Base-by-base conservation (phyloP, 192 early-diverging fungal genomes). In the Cladochytrium replicatum region DNA sequence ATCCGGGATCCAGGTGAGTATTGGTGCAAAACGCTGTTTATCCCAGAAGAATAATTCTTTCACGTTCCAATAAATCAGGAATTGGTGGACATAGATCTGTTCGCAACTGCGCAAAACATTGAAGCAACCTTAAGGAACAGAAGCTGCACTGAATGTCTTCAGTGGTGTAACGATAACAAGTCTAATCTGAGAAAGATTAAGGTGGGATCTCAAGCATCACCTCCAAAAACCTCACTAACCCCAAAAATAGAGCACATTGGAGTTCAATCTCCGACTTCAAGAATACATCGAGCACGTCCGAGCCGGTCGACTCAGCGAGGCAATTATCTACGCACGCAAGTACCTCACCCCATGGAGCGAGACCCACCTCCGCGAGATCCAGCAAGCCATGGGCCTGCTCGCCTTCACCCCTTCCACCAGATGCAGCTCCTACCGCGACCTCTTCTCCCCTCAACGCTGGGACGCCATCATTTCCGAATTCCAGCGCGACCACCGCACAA, bases 101-200 rank as follows among this genome's bases (percentile, higher is more conserved):
- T 99, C 76, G 73, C 68, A 5, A 84, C 89, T 55, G 77, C 84
- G 0, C 76, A 78, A 50, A 69, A 68, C 44, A 85, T 93, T 25
- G 89, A 94, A 64, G 74, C 80, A 37, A 80, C 91, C 3, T 70
- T 97, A 27, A 58, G 74, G 42, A 52, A 66, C 8, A 73, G 82
- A 31, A 90, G 85, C 61, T 99, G 93, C 60, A 55, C 75, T 25
- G 88, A 93, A 59, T 85, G 86, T 25, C 60, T 99, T 47, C 71
- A 75, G 32, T 99, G 96, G 96, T 99, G 96, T 58, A 78, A 72
- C 13, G 93, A 97, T 17, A 97, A 99, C 66, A 80, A 78, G 32
- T 83, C 85, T 8, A 83, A 69, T 0, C 63, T 99, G 45, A 82
- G 84, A 52, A 99, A 97, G 58, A 77, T 91, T 29, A 85, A 92